These are phyloP conservation scores for Colletotrichum ledebouriae DNA, from an alignment of 2,329 filamentous ascomycete genomes.

Conservation along the genomic window DNA sequence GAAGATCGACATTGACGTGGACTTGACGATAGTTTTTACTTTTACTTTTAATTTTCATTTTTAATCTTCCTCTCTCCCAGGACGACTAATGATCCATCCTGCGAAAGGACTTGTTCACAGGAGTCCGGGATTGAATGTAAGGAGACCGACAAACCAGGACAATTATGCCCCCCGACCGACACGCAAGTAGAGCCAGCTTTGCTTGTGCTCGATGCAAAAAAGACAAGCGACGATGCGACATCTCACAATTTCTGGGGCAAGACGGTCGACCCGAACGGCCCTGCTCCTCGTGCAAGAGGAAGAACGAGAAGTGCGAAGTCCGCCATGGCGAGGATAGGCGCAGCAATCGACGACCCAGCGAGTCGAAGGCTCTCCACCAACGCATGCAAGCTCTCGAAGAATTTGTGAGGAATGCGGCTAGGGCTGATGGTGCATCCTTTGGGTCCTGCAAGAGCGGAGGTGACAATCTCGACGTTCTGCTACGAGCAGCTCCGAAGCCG, in stretches of 20 bases:
- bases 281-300: conserved; percentile 36
- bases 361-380: conserved; percentile 30
- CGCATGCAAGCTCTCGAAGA: conserved; percentile 38
- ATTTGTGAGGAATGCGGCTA: conserved; percentile 32
- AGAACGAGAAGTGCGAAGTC: conserved; percentile 40
- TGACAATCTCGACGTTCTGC: background rate
- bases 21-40: background rate
- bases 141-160: background rate
- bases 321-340: conserved; percentile 39
- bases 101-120: no score
- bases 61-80: no score
- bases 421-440: background rate
- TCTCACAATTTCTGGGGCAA: conserved; percentile 26
- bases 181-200: conserved; percentile 39
- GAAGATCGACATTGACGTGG: background rate
- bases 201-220: conserved; percentile 40
- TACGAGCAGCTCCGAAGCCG: background rate
- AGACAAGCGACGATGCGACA: conserved; percentile 38
- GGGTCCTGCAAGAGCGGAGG: background rate
- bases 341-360: conserved; percentile 32
- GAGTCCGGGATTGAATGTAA: background rate
- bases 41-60: background rate
- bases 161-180: conserved; percentile 34
- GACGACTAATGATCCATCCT: no score
- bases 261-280: conserved; percentile 22